Evolutionary conservation across 345 rosid genomes (phyloP), one percentile per base, ranked within the genome.

Genomic region (Passiflora organensis): DNA sequence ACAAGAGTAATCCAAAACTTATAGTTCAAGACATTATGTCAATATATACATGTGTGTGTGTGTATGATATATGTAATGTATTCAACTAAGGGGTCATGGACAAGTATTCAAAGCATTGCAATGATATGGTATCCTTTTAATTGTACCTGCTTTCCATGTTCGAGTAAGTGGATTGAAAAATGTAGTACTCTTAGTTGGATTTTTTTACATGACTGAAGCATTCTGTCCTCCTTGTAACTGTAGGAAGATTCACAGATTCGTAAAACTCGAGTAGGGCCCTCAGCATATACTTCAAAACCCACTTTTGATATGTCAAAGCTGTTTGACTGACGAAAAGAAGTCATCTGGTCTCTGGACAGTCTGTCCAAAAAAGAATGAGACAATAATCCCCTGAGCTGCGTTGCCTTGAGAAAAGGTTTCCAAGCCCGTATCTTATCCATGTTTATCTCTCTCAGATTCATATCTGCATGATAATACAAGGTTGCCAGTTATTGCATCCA

Each of bases 251-350:
- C 86, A 64, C 93, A 87, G 70, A 91, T 72, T 56, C 90, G 80
- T 66, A 91, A 66, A 59, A 91, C 90, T 43, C 98, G 81, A 25
- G 83, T 85, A 21, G 75, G 82, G 70, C 98, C 96, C 60, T 87
- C 90, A 20, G 98, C 93, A 78, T 83, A 85, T 65, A 91, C 86
- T 79, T 91, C 95, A 75, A 85, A 91, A 18, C 96, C 98, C 45
- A 82, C 75, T 72, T 79, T 79, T 58, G 68, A 76, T 58, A 64
- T 72, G 37, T 80, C 85, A 59, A 62, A 59, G 67, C 68, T 74
- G 48, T 72, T 67, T 48, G 54, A 48, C 71, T 76, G 76, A 59
- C 64, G 65, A 48, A 62, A 55, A 65, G 62, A 51, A 48, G 59
- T 58, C 74, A 72, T 82, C 45, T 66, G 73, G 62, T 67, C 74